Evolutionary conservation across 768 basidiomycete genomes (phyloP).

Genomic region (Agaricus subrufescens): DNA sequence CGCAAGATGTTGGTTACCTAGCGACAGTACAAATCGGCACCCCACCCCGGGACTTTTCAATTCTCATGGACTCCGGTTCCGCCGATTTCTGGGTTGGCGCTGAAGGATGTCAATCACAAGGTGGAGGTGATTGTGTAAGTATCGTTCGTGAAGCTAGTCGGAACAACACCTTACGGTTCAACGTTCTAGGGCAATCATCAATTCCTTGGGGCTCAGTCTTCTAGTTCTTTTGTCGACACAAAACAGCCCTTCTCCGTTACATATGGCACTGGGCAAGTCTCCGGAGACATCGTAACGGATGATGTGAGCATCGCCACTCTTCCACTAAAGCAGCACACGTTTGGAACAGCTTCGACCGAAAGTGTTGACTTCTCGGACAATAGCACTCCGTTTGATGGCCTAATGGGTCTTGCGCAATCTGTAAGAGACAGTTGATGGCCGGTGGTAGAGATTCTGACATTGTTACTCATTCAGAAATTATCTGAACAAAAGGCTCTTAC

Average conservation of each 20-base stretch:
- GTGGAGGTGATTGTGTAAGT: constrained; percentile 28
- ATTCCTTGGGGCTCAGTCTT: constrained; percentile 53
- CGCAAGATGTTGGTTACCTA: constrained; percentile 2
- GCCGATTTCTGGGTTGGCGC: constrained; percentile 58
- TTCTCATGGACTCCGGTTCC: constrained; percentile 62
- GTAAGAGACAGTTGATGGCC: constrained; percentile 29
- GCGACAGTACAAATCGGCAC: constrained; percentile 34
- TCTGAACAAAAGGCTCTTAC: constrained; percentile 64
- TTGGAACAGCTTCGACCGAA: constrained; percentile 58
- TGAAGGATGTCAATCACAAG: constrained; percentile 35
- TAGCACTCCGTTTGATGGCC: constrained; percentile 46
- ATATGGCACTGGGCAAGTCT: constrained; percentile 53
- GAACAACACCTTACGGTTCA: background rate
- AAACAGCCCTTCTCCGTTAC: constrained; percentile 42
- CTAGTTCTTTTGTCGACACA: constrained; percentile 51
- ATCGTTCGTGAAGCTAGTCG: background rate
- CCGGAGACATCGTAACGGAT: constrained; percentile 56
- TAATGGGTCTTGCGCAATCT: constrained; percentile 54
- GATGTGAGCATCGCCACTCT: constrained; percentile 54
- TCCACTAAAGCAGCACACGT: constrained; percentile 43
- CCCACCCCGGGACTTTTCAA: constrained; percentile 38
- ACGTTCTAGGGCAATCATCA: constrained; percentile 27
- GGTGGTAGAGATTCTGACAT: background rate
- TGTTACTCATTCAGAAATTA: constrained; percentile 34
- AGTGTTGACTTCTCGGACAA: constrained; percentile 37